Conservation (phyloP, 2,329 filamentous ascomycete genomes). For the Sarocladium brachiariae region DNA sequence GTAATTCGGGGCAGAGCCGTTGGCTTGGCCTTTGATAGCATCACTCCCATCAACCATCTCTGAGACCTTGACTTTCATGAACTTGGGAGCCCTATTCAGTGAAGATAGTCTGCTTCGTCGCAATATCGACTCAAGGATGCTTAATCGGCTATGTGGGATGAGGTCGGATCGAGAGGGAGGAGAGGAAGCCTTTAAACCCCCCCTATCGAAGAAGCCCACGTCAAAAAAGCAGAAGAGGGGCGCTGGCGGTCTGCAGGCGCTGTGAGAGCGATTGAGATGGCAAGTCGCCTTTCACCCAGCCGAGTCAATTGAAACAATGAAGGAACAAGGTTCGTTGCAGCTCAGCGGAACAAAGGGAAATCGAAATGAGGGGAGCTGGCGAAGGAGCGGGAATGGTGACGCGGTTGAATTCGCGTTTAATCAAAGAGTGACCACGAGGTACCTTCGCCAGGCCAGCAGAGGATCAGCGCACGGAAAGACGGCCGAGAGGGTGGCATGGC, state of each 20-base stretch:
- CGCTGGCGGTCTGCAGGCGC: background rate
- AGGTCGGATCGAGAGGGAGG: background rate
- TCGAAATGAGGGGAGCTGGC: background rate
- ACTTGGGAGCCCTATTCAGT: background rate
- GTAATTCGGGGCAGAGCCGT: slow-evolving; percentile 18
- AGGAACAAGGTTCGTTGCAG: background rate
- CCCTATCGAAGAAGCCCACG: background rate
- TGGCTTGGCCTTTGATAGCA: slow-evolving; percentile 17
- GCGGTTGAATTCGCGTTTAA: slow-evolving; percentile 6
- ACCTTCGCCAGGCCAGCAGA: too few relatives aligned
- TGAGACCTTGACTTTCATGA: slow-evolving; percentile 7
- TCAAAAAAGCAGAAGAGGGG: slow-evolving; percentile 1
- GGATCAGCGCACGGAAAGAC: too few relatives aligned
- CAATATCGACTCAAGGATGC: background rate
- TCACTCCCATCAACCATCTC: slow-evolving; percentile 1
- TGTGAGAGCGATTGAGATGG: too few relatives aligned
- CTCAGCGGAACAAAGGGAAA: background rate
- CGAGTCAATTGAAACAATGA: background rate
- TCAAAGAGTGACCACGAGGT: background rate
- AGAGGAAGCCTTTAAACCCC: background rate
- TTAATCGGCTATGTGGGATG: background rate
- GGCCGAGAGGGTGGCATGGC: too few relatives aligned
- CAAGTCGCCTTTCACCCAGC: too few relatives aligned
- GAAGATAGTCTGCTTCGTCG: background rate
- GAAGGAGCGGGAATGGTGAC: slow-evolving; percentile 1